Evolutionary conservation across 805 yeast species (phyloP), one percentile per base, ranked within the genome.

Genomic region (Hanseniaspora valbyensis): DNA sequence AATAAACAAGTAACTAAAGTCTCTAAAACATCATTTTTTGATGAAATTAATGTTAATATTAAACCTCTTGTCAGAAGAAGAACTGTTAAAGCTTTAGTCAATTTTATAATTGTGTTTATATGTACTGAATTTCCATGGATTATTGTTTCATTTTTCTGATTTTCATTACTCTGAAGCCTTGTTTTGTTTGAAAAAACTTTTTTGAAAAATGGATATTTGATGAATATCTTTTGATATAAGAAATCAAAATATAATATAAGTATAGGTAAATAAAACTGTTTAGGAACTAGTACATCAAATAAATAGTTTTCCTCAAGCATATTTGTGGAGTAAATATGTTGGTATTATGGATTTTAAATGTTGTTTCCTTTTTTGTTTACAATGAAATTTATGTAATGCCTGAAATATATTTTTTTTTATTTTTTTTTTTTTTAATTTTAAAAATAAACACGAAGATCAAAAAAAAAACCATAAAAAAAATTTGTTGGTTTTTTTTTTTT

Each of bases 241-340:
- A 3, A 73, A 68, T 9, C 68, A 70, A 36, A 69, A 54, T 26
- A 60, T 56, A 33, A 57, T 51, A 22, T 69, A 64, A 24, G 56
- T 54, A 22, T 71, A 70, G 51, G 67, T 61, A 1, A 54, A 45
- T 41, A 74, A 59, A 48, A 68, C 61, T 8, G 71, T 62, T 18
- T 50, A 49, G 19, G 57, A 45, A 22, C 55, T 54, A 4, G 52
- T 34, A 18, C 32, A 26, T 25, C 55, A 62, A 34, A 68, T 72
- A 50, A 64, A 58, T 9, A 68, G 62, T 34, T 67, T 66, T 56
- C 61, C 61, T 40, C 51, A 25, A 32, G 16, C 51, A 48, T 43
- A 10, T 4, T 28, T 42, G n/a, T n/a, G n/a, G n/a, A n/a, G n/a
- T n/a, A n/a, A n/a, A n/a, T n/a, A n/a, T n/a, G n/a, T n/a, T n/a